A percentile compares a stretch with the other conserved stretches of the same genome.
Conservation (phyloP, 768 basidiomycete species). For the Serendipita vermifera region DNA sequence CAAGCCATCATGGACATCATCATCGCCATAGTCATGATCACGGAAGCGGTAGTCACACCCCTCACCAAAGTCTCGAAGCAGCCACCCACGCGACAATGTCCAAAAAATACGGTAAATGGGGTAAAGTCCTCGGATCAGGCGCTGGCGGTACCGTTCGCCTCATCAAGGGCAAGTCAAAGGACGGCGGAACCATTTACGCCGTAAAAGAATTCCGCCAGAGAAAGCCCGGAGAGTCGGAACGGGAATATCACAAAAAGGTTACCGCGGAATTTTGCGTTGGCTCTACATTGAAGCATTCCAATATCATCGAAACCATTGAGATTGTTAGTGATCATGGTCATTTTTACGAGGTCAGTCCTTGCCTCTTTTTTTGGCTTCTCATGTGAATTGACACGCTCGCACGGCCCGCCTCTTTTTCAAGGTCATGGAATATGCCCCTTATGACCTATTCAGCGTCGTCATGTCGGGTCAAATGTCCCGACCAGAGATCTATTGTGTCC, state of each 20-base stretch:
- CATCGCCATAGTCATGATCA: slow-evolving; percentile 20
- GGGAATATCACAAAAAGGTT: slow-evolving; percentile 99
- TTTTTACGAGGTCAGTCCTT: slow-evolving; percentile 78
- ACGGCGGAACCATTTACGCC: slow-evolving; percentile 75
- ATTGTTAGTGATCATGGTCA: slow-evolving; percentile 97
- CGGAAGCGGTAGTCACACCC: slow-evolving; percentile 18
- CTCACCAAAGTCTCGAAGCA: slow-evolving; percentile 53
- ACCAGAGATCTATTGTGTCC: slow-evolving; percentile 97
- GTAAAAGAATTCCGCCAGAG: slow-evolving; percentile 96
- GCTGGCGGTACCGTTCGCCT: slow-evolving; percentile 98
- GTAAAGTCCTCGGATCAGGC: slow-evolving; percentile 84
- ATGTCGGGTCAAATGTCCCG: slow-evolving; percentile 99
- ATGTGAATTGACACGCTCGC: slow-evolving; percentile 4
- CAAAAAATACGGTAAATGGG: slow-evolving; percentile 99
- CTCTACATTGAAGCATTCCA: slow-evolving; percentile 81
- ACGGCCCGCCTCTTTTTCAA: slow-evolving; percentile 23
- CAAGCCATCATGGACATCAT: slow-evolving; percentile 14
- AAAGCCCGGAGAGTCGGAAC: slow-evolving; percentile 74
- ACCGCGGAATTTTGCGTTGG: slow-evolving; percentile 99
- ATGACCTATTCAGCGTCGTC: slow-evolving; percentile 96
- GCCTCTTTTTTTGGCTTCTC: slow-evolving; percentile 11
- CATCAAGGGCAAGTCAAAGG: slow-evolving; percentile 75
- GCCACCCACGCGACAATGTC: slow-evolving; percentile 81
- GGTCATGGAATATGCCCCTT: slow-evolving; percentile 99
- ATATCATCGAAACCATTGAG: slow-evolving; percentile 96